Base-by-base conservation (phyloP, 1,284 basidiomycete genomes). In the Moesziomyces sp. region DNA sequence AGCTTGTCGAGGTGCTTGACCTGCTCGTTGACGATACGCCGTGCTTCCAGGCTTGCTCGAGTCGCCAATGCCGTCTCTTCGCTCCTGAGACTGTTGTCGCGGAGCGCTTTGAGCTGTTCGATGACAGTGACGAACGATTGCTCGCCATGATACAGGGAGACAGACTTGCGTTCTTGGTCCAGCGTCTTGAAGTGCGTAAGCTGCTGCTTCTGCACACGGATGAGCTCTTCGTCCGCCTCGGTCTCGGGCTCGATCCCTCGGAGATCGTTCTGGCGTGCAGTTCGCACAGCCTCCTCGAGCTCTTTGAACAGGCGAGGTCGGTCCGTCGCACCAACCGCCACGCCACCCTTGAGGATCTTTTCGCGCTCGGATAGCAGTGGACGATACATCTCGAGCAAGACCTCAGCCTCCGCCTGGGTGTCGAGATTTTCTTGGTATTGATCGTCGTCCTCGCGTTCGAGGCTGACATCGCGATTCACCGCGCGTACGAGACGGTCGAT, bases 371-470 rank as follows among this genome's bases (percentile, higher is more conserved):
- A 70, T 7, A 82, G 42, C 38, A 83, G 58, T 10, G 74, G 76
- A 1, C 77, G 71, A 51, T 82, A 82, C 80, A 82, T 82, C 47
- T 82, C 80, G 14, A 82, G 65, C 18, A 82, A 51, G 23, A 72
- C 76, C 54, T 83, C 82, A 0, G 78, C 81, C 53, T 83, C 79
- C 38, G 70, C 74, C 50, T 83, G 82, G 7, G 78, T 76, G 40
- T 83, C 82, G 5, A 83, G 64, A 23, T 81, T 77, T 26, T 83
- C 80, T 21, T 77, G 74, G 44, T 82, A 83, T 44, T 81, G 75
- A 51, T 83, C 82, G 53, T 82, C 82, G 35, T 76, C 74, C 16
- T 80, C 79, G 9, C 76, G 69, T 47, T 77, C 78, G 21, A 70
- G 64, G 48, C 68, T 69, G 38, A 82, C 74, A 18, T 81, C 80